These are phyloP conservation scores for Chaetomiaceae sp. DNA, from an alignment of 2,329 filamentous ascomycete species.

Conservation along the genomic window DNA sequence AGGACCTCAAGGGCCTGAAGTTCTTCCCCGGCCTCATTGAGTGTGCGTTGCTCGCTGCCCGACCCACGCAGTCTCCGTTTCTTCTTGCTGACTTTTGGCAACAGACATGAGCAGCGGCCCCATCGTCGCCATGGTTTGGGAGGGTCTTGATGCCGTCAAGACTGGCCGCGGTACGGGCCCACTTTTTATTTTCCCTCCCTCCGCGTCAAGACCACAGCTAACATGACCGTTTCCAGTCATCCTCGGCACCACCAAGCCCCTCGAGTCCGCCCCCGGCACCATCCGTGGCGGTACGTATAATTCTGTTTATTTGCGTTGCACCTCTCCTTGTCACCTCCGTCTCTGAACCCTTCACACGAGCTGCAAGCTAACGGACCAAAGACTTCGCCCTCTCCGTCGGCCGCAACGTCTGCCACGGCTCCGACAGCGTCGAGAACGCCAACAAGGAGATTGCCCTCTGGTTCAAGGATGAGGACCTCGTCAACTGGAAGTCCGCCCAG, in stretches of 20 bases:
- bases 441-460: slow-evolving; percentile 99
- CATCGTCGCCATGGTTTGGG: slow-evolving; percentile 99
- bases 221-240: slow-evolving; percentile 50
- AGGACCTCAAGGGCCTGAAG: slow-evolving; percentile 94
- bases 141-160: slow-evolving; percentile 98
- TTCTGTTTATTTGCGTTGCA: slow-evolving; percentile 33
- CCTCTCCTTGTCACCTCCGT: too few species aligned
- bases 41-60: slow-evolving; percentile 58
- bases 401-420: slow-evolving; percentile 99
- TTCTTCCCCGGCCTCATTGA: slow-evolving; percentile 94
- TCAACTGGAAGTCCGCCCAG: slow-evolving; percentile 78
- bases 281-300: slow-evolving; percentile 65
- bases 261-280: slow-evolving; percentile 89
- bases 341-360: slow-evolving; percentile 39
- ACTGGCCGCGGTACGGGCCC: slow-evolving; percentile 73
- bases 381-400: slow-evolving; percentile 74
- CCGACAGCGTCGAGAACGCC: slow-evolving; percentile 96
- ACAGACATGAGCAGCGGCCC: slow-evolving; percentile 95
- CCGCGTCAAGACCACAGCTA: slow-evolving; percentile 19
- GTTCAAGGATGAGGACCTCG: slow-evolving; percentile 87
- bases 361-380: slow-evolving; percentile 32
- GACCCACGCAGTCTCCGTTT: too few species aligned
- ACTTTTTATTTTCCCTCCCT: slow-evolving; percentile 20
- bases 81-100: slow-evolving; percentile 20
- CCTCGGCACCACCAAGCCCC: slow-evolving; percentile 98